These are phyloP conservation scores for Thermothielavioides terrestris DNA, from an alignment of 495 filamentous ascomycete species.

Conservation along the genomic window DNA sequence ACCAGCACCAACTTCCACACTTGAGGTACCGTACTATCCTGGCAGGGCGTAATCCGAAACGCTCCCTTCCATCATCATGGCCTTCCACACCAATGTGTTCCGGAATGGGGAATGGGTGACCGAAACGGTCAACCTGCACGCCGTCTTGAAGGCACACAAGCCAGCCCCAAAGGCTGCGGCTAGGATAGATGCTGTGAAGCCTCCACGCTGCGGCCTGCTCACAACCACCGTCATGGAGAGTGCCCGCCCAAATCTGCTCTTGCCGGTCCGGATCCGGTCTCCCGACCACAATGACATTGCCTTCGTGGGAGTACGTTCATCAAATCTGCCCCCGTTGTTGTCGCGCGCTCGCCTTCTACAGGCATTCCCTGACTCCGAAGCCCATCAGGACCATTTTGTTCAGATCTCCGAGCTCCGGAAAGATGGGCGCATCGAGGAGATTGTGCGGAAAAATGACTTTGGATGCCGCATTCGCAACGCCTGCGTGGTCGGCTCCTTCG, in stretches of 20 bases:
- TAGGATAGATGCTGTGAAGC: constrained; percentile 21
- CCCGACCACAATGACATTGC: constrained; percentile 72
- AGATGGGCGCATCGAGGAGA: constrained; percentile 59
- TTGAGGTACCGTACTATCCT: too few species aligned
- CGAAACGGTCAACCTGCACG: constrained; percentile 37
- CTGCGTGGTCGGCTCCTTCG: constrained; percentile 45
- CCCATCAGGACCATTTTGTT: constrained; percentile 49
- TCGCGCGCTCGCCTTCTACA: too few species aligned
- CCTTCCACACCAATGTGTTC: constrained; percentile 46
- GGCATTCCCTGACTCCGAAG: not conserved
- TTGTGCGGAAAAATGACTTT: constrained; percentile 67
- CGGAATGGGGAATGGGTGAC: constrained; percentile 54
- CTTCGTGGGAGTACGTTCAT: constrained; percentile 63
- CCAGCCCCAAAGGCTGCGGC: constrained; percentile 9
- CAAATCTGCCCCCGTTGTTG: not conserved
- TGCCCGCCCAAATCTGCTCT: constrained; percentile 64
- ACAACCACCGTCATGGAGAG: constrained; percentile 70
- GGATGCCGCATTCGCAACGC: constrained; percentile 60
- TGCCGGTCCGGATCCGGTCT: constrained; percentile 69
- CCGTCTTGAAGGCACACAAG: constrained; percentile 26
- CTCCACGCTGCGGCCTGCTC: constrained; percentile 58
- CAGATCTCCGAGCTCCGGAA: constrained; percentile 59
- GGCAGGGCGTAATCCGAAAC: too few species aligned
- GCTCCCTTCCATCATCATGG: constrained; percentile 24
- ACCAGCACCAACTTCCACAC: too few species aligned